These are phyloP conservation scores for Adansonia madagascariensis DNA, from an alignment of 441 rosid species.

Conservation along the genomic window DNA sequence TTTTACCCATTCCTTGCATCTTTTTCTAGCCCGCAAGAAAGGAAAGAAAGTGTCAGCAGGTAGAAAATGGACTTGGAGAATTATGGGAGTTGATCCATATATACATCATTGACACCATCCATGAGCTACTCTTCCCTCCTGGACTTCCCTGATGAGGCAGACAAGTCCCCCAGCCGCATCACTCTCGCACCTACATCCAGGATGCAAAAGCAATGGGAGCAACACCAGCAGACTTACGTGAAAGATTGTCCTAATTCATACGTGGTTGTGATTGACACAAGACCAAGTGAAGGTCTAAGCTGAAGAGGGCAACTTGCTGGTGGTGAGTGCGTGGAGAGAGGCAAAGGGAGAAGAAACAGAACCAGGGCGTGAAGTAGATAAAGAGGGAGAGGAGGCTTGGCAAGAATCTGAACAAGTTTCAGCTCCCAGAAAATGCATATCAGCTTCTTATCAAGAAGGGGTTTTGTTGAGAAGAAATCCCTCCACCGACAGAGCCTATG, in stretches of 20 bases:
- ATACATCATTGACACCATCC: not conserved
- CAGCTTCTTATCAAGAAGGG: conserved; percentile 75
- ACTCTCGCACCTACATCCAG: conserved; percentile 13
- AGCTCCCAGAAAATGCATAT: conserved; percentile 73
- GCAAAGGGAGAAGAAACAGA: conserved; percentile 39
- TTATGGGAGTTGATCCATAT: not conserved
- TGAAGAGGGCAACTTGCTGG: conserved; percentile 46
- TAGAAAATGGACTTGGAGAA: not conserved
- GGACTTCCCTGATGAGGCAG: not conserved
- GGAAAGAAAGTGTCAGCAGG: not conserved
- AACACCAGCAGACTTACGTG: not conserved
- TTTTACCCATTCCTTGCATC: not conserved
- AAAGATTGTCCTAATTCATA: conserved; percentile 29
- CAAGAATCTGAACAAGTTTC: conserved; percentile 79
- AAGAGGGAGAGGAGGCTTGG: conserved; percentile 86
- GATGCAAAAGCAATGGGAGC: conserved; percentile 17
- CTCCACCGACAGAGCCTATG: conserved; percentile 76
- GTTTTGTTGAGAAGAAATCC: conserved; percentile 61
- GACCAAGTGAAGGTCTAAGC: conserved; percentile 49
- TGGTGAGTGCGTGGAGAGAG: conserved; percentile 34
- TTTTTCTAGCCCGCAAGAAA: not conserved
- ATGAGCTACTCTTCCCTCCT: not conserved
- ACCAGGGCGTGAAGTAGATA: conserved; percentile 51
- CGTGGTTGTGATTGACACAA: conserved; percentile 55
- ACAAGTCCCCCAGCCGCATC: not conserved